Base-by-base conservation (phyloP, 2,329 filamentous ascomycete genomes). In the Stachybotrys chartarum region DNA sequence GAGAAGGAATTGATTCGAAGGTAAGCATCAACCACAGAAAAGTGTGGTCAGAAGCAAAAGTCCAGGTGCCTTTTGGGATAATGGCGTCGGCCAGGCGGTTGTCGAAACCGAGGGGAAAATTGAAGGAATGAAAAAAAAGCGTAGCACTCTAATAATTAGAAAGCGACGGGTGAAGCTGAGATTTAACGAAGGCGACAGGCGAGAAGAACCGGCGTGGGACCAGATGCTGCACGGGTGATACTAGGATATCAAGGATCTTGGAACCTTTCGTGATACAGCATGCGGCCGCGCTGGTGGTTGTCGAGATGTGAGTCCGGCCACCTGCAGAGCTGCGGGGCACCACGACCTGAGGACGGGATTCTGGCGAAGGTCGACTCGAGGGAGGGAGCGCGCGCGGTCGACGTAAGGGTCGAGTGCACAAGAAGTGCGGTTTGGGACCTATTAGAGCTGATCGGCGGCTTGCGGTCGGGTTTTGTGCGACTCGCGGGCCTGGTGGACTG, bases 151-250 rank as follows among this genome's bases (percentile, higher is more conserved):
- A 10, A 10, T 14, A 10, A 42, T 42, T 47, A n/a, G 45, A 47
- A 47, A n/a, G 45, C 45, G 18, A 6, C n/a, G 45, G 45, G 45
- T n/a, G 18, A 47, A 47, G 18, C 16, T 17, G 45, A 47, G 45
- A 12, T 47, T 12, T 47, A 24, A 24, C 45, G 18, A 47, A 17
- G 45, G 45, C 45, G 10, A 47, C 59, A 63, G 62, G 66, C 67
- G 65, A 71, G 64, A 67, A 66, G 65, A 72, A 66, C 62, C 64
- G 68, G 60, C 61, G 77, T 79, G 67, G 70, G 74, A 80, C 78
- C 73, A 74, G 75, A 75, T 75, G 74, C 72, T 76, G 75, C 74
- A 75, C 71, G 68, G 32, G 76, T 77, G 72, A 75, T 75, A 79
- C 76, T 75, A 65, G 70, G 66, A 73, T 54, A 66, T 73, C 71